Percentiles rank a stretch among this genome's conserved stretches.
phyloP scores from a whole-genome alignment of 2,329 filamentous ascomycete species.

The Talaromyces funiculosus region DNA sequence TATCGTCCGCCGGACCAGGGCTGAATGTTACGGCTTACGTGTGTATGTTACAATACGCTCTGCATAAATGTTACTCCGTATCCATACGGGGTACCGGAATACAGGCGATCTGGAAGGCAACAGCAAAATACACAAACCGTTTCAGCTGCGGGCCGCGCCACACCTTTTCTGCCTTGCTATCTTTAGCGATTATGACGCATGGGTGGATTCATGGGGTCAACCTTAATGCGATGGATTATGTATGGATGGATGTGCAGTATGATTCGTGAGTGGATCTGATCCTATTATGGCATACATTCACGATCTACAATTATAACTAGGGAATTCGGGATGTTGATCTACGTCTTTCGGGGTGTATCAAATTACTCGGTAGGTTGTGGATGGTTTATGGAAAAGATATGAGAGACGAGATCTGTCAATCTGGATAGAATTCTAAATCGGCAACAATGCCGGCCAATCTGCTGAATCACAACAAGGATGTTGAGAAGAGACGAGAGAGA shows the following conservation, averaged over 20 bases:
- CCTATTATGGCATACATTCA: neutral
- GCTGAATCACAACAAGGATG: neutral
- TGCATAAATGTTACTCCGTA: neutral
- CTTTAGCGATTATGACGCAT: slow-evolving; percentile 10
- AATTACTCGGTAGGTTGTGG: no score
- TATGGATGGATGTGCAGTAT: neutral
- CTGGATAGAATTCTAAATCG: neutral
- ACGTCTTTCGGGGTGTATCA: neutral
- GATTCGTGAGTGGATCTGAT: neutral
- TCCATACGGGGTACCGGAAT: neutral
- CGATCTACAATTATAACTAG: no score
- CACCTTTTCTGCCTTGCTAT: slow-evolving; percentile 10
- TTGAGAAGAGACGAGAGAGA: neutral
- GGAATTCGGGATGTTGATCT: no score
- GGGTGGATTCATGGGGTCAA: neutral
- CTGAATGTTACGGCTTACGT: neutral
- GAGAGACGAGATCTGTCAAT: neutral
- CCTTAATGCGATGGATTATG: neutral
- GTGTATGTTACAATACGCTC: neutral
- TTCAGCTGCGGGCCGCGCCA: slow-evolving; percentile 4
- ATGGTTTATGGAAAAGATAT: neutral
- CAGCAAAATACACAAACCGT: neutral
- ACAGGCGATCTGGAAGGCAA: neutral
- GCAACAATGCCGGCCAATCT: neutral
- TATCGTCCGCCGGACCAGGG: neutral